Base-by-base conservation (phyloP, 1,139 yeast genomes). In the Pichia sp. region DNA sequence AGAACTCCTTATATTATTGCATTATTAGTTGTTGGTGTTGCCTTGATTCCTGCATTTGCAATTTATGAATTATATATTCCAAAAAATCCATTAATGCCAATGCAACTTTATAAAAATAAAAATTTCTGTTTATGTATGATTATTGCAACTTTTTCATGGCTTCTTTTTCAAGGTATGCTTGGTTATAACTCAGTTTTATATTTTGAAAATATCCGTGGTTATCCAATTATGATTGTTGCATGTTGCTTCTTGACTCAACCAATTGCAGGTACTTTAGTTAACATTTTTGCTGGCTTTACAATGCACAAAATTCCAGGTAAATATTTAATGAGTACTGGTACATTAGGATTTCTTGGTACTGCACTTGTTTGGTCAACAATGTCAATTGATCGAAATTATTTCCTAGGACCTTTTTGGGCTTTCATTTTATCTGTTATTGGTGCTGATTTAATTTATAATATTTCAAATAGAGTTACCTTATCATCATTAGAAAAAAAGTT, bases 1-100 rank as follows among this genome's bases (percentile, higher is more conserved):
- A 53, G 55, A 33, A 68, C 75, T 2, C 68, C 71, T 0, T 73
- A 73, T 51, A 69, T 73, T 46, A 64, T 71, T 44, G 74, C 68
- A 4, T 55, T 70, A 9, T 48, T 73, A 29, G 55, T 70, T 6
- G 61, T 69, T 4, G 75, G 77, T 0, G 51, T 65, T 1, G 50
- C 54, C 1, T 37, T 70, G 23, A 52, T 73, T 25, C 61, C 53
- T 0, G 51, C 47, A 0, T 70, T 73, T 47, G 61, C 64, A 10
- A 27, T 66, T 22, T 72, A 69, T 51, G 77, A 73, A 49, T 32
- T 50, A 1, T 63, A 63, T 36, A 48, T 67, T 2, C 69, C 76
- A 2, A 43, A 52, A 28, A 55, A 59, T 10, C 77, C 78, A n/a
- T 54, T 73, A 20, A 67, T 72, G 68, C 77, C 77, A 10, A 63